phyloP scores from a whole-genome alignment of 2,329 filamentous ascomycete species.

The Davidsoniella virescens region DNA sequence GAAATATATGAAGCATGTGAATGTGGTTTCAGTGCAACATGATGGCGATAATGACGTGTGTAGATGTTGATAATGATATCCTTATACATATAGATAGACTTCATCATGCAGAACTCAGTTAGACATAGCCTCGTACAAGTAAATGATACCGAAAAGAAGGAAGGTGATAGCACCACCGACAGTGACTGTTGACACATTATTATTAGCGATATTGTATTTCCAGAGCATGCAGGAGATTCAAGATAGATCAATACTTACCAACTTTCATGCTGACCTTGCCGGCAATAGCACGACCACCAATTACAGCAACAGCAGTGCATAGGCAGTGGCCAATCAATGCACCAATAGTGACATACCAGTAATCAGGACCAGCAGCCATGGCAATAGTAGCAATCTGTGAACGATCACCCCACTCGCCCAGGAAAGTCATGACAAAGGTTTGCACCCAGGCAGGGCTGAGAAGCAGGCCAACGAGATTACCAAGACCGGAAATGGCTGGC shows the following conservation, averaged over 20 bases:
- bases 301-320: conserved; percentile 80
- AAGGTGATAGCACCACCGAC: conserved; percentile 84
- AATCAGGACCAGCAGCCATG: conserved; percentile 96
- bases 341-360: conserved; percentile 94
- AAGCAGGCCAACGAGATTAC: conserved; percentile 74
- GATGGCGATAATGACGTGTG: too few relatives aligned
- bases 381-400: conserved; percentile 97
- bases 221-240: conserved; percentile 15
- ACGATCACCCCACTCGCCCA: conserved; percentile 95
- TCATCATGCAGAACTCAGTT: conserved; percentile 19
- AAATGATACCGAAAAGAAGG: conserved; percentile 80
- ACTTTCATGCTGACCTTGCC: conserved; percentile 89
- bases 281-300: conserved; percentile 83
- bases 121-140: conserved; percentile 66
- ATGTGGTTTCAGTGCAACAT: too few relatives aligned
- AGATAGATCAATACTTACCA: conserved; percentile 45
- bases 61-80: too few relatives aligned
- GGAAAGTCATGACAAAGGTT: conserved; percentile 97
- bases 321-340: conserved; percentile 73
- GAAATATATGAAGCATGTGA: too few relatives aligned
- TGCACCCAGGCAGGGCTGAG: conserved; percentile 96
- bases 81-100: too few relatives aligned
- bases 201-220: conserved; percentile 2
- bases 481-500: conserved; percentile 44
- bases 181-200: conserved; percentile 47